phyloP scores from a whole-genome alignment of 2,329 filamentous ascomycete species.

The Plectosphaerella sp. region DNA sequence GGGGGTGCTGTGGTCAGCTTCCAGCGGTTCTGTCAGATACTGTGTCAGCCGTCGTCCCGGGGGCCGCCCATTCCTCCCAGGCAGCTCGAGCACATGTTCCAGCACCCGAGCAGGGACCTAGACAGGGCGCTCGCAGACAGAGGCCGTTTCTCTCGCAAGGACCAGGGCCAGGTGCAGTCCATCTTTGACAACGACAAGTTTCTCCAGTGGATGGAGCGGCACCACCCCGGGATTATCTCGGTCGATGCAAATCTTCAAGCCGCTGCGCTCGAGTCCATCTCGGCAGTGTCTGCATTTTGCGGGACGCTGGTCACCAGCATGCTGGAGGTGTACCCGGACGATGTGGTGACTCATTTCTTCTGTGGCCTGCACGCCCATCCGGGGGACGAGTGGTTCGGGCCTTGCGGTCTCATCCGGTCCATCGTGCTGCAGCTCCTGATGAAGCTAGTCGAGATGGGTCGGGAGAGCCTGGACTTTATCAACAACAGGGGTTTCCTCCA shows the following conservation, averaged over 20 bases:
- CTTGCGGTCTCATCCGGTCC: background rate
- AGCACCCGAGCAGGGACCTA: background rate
- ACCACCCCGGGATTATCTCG: background rate
- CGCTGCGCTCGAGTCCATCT: background rate
- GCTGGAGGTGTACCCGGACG: background rate
- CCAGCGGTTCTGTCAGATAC: background rate
- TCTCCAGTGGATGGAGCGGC: background rate
- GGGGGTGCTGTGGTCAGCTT: background rate
- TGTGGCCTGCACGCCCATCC: background rate
- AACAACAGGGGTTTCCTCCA: background rate
- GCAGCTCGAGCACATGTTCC: background rate
- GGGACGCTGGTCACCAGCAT: background rate
- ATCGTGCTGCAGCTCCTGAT: background rate
- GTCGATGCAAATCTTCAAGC: background rate
- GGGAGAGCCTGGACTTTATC: background rate
- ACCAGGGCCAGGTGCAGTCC: background rate
- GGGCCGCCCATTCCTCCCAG: too few relatives aligned
- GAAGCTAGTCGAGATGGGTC: background rate
- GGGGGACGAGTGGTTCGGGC: background rate
- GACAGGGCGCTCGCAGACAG: background rate
- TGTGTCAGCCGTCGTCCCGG: background rate
- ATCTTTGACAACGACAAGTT: background rate
- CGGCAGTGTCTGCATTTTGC: background rate
- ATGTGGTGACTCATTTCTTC: background rate
- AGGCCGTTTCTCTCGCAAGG: background rate